phyloP scores from a whole-genome alignment of 805 yeast genomes.

The Candida sakaeoensis region DNA sequence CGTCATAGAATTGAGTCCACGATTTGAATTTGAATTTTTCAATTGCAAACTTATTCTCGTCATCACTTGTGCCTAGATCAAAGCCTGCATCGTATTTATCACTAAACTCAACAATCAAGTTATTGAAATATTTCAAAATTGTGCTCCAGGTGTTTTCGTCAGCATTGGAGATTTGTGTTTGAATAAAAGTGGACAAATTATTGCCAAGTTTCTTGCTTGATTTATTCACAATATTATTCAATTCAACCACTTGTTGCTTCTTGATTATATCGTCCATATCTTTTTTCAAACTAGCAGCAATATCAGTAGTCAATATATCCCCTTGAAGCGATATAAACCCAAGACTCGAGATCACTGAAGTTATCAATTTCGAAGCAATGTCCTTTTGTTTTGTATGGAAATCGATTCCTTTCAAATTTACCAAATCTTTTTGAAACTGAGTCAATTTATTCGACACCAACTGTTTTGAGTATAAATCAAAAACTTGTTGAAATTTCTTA shows the following conservation, averaged over 20 bases:
- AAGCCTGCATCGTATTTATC: constrained; percentile 33
- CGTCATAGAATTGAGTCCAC: constrained; percentile 62
- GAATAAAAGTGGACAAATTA: constrained; percentile 49
- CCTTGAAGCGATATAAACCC: constrained; percentile 25
- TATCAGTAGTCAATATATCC: constrained; percentile 21
- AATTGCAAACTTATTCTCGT: constrained; percentile 39
- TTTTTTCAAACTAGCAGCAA: constrained; percentile 17
- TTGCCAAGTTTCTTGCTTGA: constrained; percentile 44
- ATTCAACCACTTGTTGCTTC: constrained; percentile 33
- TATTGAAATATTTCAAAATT: constrained; percentile 43
- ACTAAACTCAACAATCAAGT: constrained; percentile 8
- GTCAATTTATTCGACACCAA: constrained; percentile 12
- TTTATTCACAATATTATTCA: constrained; percentile 30
- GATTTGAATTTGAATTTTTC: constrained; percentile 47
- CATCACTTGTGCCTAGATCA: constrained; percentile 53
- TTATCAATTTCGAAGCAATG: constrained; percentile 4
- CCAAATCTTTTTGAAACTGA: constrained; percentile 13
- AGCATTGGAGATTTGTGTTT: constrained; percentile 49
- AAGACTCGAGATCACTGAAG: constrained; percentile 6
- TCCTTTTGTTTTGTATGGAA: constrained; percentile 8
- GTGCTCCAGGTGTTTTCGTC: constrained; percentile 58
- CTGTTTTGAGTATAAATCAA: constrained; percentile 25
- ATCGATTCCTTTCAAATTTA: constrained; percentile 9
- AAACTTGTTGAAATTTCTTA: constrained; percentile 32
- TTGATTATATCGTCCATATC: constrained; percentile 41